These are phyloP conservation scores for Rhynchospora breviuscula DNA, from an alignment of 176 grass and related monocot genomes.

Conservation along the genomic window DNA sequence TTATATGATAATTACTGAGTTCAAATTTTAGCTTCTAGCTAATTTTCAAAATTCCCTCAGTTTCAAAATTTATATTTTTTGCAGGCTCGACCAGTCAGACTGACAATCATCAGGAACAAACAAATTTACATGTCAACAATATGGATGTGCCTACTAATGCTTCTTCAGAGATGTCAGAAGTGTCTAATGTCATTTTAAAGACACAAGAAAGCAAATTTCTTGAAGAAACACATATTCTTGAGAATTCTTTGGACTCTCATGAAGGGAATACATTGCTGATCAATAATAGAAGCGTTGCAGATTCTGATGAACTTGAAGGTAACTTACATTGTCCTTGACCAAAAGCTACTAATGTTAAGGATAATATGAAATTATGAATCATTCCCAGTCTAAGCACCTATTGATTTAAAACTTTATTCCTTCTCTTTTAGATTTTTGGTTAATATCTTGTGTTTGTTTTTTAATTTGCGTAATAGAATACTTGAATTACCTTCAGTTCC, in stretches of 20 bases:
- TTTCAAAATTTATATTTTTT: background rate
- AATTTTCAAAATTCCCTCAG: background rate
- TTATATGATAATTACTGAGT: background rate
- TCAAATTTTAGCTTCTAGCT: background rate
- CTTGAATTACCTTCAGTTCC: background rate
- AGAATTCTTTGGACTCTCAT: constrained; percentile 30
- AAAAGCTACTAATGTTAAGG: background rate
- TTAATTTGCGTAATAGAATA: background rate
- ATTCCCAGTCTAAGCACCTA: background rate
- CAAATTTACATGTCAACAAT: constrained; percentile 28
- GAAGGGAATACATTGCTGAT: background rate
- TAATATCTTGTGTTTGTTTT: background rate
- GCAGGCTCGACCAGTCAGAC: constrained; percentile 38
- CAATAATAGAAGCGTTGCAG: background rate
- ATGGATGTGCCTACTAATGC: constrained; percentile 25
- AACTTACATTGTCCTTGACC: background rate
- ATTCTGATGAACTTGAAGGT: constrained; percentile 2
- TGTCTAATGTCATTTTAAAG: constrained; percentile 40
- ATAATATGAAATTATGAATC: background rate
- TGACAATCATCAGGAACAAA: constrained; percentile 27
- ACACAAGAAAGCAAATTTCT: constrained; percentile 3
- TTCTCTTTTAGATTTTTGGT: background rate
- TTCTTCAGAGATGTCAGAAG: constrained; percentile 25
- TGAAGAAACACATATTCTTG: constrained; percentile 29
- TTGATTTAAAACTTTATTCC: background rate